Evolutionary conservation across 208 protist species (phyloP), one percentile per base, ranked within the genome.

Genomic region (Crithidia fasciculata): DNA sequence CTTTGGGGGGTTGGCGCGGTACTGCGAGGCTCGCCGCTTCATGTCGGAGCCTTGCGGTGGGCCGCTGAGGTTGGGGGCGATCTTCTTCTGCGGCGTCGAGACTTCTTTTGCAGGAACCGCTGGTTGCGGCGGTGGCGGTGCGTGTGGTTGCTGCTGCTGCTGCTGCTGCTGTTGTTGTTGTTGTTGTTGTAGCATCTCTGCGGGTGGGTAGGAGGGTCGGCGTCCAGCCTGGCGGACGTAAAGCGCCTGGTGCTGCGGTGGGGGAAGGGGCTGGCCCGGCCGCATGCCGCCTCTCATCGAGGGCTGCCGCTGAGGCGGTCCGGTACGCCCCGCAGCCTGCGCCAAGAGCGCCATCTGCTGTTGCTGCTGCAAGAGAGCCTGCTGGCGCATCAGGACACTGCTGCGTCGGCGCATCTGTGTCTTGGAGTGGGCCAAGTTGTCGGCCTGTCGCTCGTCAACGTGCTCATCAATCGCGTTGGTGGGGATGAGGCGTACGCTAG

Each of bases 401-500:
- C 28, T 66, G 45, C 61, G 61, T 4, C 61, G 61, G 3, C 61
- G 61, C 45, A 66, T 7, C 61, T 55, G 44, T 39, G 8, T 66
- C 13, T 66, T 66, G 10, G 61, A 66, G 61, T 66, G 61, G 19
- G 61, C 61, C 10, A 66, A 43, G 28, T 66, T 66, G 9, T 28
- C 43, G 0, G 61, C 52, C 28, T 66, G 61, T 10, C 45, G 61
- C 44, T 47, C 45, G 40, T 55, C 28, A 5, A n/a, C 12, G 44
- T 41, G 4, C 28, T 66, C 19, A 45, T 66, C 61, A 44, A 63
- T 50, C 16, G 13, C 15, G 43, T 47, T 63, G 59, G 37, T 18
- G 4, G 61, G 61, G 45, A 66, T 66, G 45, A 66, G 61, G 8
- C 61, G 61, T 19, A 66, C 61, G 39, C 61, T 66, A 12, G 61